Conservation (phyloP, 2,329 filamentous ascomycete species). For the Pestalotiopsis sp. region DNA sequence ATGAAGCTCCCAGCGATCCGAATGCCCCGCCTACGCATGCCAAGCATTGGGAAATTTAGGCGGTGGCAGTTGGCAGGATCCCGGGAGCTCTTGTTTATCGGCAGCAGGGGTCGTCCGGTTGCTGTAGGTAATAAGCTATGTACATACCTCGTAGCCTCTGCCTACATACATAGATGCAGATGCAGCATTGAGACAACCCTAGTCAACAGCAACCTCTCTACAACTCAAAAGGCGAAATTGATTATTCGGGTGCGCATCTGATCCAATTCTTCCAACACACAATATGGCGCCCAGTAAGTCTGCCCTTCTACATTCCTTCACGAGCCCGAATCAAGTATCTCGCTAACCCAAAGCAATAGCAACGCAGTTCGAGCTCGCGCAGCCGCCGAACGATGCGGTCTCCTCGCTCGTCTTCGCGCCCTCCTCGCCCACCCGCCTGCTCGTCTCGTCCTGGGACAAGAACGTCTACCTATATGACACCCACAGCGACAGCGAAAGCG, state of each 20-base stretch:
- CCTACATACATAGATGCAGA: background rate
- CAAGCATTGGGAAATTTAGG: constrained; percentile 21
- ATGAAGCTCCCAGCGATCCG: constrained; percentile 19
- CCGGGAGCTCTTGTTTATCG: constrained; percentile 20
- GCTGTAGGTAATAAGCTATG: background rate
- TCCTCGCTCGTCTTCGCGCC: constrained; percentile 87
- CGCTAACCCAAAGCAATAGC: constrained; percentile 38
- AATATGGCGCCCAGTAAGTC: constrained; percentile 28
- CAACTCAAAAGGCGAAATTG: background rate
- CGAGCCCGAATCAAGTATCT: constrained; percentile 20
- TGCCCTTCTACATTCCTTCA: background rate
- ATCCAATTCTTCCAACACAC: background rate
- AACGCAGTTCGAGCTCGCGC: constrained; percentile 80
- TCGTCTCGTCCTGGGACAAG: constrained; percentile 96
- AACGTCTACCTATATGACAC: constrained; percentile 89
- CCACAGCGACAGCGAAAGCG: constrained; percentile 37
- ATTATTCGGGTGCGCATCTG: background rate
- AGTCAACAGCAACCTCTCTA: background rate
- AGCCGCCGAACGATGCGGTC: constrained; percentile 84
- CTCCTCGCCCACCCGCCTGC: constrained; percentile 70
- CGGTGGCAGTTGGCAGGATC: constrained; percentile 21
- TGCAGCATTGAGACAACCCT: background rate
- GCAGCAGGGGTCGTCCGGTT: constrained; percentile 2
- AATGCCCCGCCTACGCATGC: constrained; percentile 7
- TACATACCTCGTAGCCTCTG: background rate